Base-by-base conservation (phyloP, 2,329 filamentous ascomycete genomes). In the Neurospora sp. region DNA sequence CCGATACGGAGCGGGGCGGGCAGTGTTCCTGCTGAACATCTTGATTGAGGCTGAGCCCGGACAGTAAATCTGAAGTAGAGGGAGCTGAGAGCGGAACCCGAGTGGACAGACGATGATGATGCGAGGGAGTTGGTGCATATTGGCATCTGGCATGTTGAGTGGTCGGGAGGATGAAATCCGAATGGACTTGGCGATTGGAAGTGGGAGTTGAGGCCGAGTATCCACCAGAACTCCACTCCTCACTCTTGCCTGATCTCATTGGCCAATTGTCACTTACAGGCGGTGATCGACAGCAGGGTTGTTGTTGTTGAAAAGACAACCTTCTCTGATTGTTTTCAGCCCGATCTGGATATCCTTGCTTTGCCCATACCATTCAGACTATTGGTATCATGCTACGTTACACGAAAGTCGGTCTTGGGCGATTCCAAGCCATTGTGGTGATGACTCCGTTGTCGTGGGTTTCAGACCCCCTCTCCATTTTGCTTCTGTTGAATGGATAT, bases 201-300 rank as follows among this genome's bases (percentile, higher is more conserved):
- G 11, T 52, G 11, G 46, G 33, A 46, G 19, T 57, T 57, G 6
- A 28, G 23, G 46, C 5, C 43, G 23, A 33, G 46, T 28, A 28
- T 2, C 11, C 1, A 8, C 11, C 0, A 0, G 5, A 46, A 3
- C 46, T 17, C 46, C 23, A 57, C 46, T 1, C 0, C 2, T 23
- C 1, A 1, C 19, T 17, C 0, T 15, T 8, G 3, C 5, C 12
- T 8, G 4, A 17, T 8, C 1, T 8, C 19, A 57, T 57, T 57
- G 46, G 46, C 1, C 3, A 33, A 33, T 36, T 1, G 3, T 5
- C 12, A 33, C 52, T 62, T n/a, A 36, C 15, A 62, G 28, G 15
- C 52, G 6, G 23, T 62, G 23, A 52, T 52, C 43, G 46, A 33
- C 46, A 57, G 23, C 46, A 62, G 8, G 28, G 23, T 62, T 62